phyloP scores from a whole-genome alignment of 768 basidiomycete species.

The Exsudoporus frostii region DNA sequence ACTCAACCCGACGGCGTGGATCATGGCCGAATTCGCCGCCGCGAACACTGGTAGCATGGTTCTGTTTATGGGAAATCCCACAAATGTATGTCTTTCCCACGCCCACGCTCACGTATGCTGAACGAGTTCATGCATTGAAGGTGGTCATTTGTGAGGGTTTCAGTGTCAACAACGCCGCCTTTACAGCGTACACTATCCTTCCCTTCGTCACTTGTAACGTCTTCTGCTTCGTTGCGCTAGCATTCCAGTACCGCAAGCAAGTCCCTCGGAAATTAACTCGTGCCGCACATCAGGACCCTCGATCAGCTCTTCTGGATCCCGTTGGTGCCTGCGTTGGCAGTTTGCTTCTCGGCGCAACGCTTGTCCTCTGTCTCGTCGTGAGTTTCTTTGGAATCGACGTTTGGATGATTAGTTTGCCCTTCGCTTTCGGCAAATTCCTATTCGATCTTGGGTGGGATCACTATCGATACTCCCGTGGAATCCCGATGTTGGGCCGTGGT shows the following conservation, averaged over 20 bases:
- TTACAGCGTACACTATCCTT: conserved; percentile 79
- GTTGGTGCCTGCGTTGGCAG: conserved; percentile 73
- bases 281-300: conserved; percentile 43
- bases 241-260: conserved; percentile 54
- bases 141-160: conserved; percentile 89
- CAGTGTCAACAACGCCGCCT: conserved; percentile 68
- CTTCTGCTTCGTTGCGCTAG: conserved; percentile 60
- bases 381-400: conserved; percentile 76
- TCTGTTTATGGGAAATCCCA: conserved; percentile 85
- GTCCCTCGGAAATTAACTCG: conserved; percentile 47
- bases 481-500: conserved; percentile 17
- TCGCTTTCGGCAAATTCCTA: conserved; percentile 66
- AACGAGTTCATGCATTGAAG: conserved; percentile 8
- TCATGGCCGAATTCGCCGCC: conserved; percentile 73
- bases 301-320: conserved; percentile 68
- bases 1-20: conserved; percentile 58
- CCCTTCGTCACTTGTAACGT: conserved; percentile 70
- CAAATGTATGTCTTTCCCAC: conserved; percentile 50
- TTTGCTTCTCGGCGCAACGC: conserved; percentile 58
- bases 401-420: conserved; percentile 82
- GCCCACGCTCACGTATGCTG: not conserved
- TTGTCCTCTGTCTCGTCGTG: conserved; percentile 72
- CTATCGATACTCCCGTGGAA: conserved; percentile 38
- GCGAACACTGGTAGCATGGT: conserved; percentile 78
- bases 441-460: conserved; percentile 65